Evolutionary conservation across 495 filamentous ascomycete genomes (phyloP), one percentile per base, ranked within the genome.

Genomic region (Margaritispora aquatica): DNA sequence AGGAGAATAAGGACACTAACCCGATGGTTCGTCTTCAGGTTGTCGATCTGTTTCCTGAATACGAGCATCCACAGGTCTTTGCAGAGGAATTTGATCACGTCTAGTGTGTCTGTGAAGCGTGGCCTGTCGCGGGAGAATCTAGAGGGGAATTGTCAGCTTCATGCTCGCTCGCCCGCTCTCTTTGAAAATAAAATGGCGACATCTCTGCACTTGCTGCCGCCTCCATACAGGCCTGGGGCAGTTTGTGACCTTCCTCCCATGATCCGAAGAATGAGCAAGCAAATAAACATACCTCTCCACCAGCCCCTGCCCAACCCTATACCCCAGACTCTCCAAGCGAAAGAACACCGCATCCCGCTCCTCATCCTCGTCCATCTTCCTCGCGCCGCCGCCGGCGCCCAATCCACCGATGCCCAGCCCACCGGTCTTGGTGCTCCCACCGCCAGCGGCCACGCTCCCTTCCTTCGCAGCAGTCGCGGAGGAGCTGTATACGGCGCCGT

Each of bases 11-110:
- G 26, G 22, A 59, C 77, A 19, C n/a, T n/a, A 77, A 90, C 89
- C 66, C 94, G 81, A 69, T 98, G 94, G 71, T 98, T 98, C 15
- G 94, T 98, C 77, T 97, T 98, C 44, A 98, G 77, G 74, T 97
- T 97, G 70, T 98, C 94, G 65, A 97, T 86, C 73, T 97, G 94
- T 73, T 98, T 98, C 70, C 90, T 79, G 73, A 96, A 98, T 29
- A 97, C 80, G 41, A 96, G 78, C 51, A 83, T 89, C 94, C 94
- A 98, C 46, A 98, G 74, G 69, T 98, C 95, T 72, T 97, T 98
- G 80, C 94, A 98, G 31, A 97, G 80, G 69, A 97, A 97, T 72
- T 98, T 98, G 69, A 98, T 97, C 26, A 89, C 86, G 66, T 94
- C 90, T 21, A 96, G 80, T 29, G 89, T 90, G 71, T 94, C 89